Evolutionary conservation across 129 eudicot genomes (phyloP), one percentile per base, ranked within the genome.

Genomic region (Centrapalus pauciflorus): DNA sequence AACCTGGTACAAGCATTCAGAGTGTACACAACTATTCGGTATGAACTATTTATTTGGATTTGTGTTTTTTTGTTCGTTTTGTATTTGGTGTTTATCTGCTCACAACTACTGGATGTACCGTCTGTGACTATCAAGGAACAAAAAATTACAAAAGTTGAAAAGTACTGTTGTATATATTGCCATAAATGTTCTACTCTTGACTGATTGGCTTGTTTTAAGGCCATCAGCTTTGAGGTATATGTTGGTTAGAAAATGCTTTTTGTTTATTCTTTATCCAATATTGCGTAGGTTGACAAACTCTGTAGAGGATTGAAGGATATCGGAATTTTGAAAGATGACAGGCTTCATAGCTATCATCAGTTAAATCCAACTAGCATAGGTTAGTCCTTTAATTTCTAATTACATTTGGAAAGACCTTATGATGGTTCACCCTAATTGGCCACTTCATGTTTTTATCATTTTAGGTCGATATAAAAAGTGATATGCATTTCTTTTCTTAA

Each of bases 341-440:
- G 71, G 14, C 61, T 70, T 59, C 78, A 69, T 16, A 80, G 75
- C 75, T 92, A 81, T 59, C 85, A 92, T 76, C 70, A 77, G 77
- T 72, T 92, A 55, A 92, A 92, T 76, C 98, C 98, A 56, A 92
- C 98, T 48, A 85, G 64, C 75, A 92, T 88, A 83, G 98, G 98
- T 92, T 13, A 26, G 64, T 70, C 12, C 16, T 29, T 32, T 3
- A 29, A 9, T 8, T 45, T 32, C 3, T 23, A 32, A 30, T 28
- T 14, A 16, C 16, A 7, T 73, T 19, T 35, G 9, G 2, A 43
- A 73, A 38, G 10, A 60, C n/a, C 3, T 43, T 9, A 58, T 17
- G 34, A 9, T 45, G 24, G 23, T 7, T 45, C 52, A 45, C 52
- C 14, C 52, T 48, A 48, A 48, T 48, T 14, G 54, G 54, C 54